Conservation (phyloP, 2,329 filamentous ascomycete genomes). For the Westerdykella aurantiaca region DNA sequence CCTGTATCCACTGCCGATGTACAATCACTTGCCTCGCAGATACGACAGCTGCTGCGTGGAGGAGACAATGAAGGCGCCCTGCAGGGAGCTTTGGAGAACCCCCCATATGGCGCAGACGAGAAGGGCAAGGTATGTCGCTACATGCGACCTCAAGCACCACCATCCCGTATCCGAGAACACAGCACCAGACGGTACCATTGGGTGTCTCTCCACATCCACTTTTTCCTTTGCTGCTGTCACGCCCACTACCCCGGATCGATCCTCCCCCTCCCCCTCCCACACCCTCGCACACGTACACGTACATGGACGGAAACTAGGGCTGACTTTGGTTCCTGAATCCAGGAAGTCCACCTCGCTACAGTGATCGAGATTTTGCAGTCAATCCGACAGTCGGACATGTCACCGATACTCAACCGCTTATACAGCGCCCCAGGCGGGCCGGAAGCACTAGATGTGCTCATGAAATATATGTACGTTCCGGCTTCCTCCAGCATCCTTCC, state of each 20-base stretch:
- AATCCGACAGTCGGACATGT: conserved; percentile 95
- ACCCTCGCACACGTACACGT: conserved; percentile 13
- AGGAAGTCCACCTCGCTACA: conserved; percentile 82
- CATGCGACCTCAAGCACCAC: conserved; percentile 12
- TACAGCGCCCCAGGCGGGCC: conserved; percentile 72
- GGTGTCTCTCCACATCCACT: conserved; percentile 20
- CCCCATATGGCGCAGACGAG: conserved; percentile 61
- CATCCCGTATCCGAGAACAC: conserved; percentile 5
- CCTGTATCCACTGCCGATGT: conserved; percentile 73
- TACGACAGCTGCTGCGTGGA: conserved; percentile 79
- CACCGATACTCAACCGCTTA: conserved; percentile 74
- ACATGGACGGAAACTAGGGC: conserved; percentile 16
- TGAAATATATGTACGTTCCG: conserved; percentile 85
- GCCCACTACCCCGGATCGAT: conserved; percentile 10
- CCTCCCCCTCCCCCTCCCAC: background rate
- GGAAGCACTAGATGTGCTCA: conserved; percentile 84
- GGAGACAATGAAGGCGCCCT: conserved; percentile 85
- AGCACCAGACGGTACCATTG: conserved; percentile 11
- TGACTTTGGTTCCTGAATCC: conserved; percentile 23
- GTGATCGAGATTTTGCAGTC: conserved; percentile 92
- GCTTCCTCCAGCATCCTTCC: background rate
- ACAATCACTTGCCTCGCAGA: conserved; percentile 69
- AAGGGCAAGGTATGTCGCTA: conserved; percentile 46
- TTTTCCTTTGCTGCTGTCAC: conserved; percentile 9
- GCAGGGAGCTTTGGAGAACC: conserved; percentile 75